Percentiles rank a stretch among this genome's conserved stretches.
Conservation (phyloP, 345 rosid species). For the Aquilaria sinensis region DNA sequence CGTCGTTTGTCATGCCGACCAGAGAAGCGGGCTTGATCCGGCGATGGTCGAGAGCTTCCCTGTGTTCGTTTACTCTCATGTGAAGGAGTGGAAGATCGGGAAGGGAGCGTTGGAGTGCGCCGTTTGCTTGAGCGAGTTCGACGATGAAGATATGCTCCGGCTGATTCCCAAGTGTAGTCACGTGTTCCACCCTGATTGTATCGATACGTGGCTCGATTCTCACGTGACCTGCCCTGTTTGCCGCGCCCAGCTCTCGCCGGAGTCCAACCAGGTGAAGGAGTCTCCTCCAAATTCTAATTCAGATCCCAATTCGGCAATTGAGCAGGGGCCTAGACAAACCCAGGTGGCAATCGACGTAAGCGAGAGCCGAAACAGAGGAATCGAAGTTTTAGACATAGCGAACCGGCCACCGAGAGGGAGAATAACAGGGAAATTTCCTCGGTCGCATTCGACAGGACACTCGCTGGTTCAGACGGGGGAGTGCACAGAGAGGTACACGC, state of each 20-base stretch:
- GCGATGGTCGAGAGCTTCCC: slow-evolving; percentile 55
- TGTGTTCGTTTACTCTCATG: slow-evolving; percentile 41
- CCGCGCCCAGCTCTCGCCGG: slow-evolving; percentile 35
- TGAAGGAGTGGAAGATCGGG: slow-evolving; percentile 44
- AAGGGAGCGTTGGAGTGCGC: slow-evolving; percentile 42
- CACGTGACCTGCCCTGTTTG: slow-evolving; percentile 61
- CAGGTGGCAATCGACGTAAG: not conserved
- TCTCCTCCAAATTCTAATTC: not conserved
- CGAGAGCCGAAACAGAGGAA: slow-evolving; percentile 17
- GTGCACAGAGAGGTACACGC: slow-evolving; percentile 31
- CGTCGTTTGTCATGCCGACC: not conserved
- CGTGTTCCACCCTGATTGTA: slow-evolving; percentile 49
- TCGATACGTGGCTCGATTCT: slow-evolving; percentile 43
- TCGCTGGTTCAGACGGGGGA: slow-evolving; percentile 28
- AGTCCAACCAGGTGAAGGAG: slow-evolving; percentile 12
- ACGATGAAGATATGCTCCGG: slow-evolving; percentile 34
- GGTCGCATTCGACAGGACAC: slow-evolving; percentile 57
- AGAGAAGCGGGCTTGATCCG: slow-evolving; percentile 39
- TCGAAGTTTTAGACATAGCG: slow-evolving; percentile 21
- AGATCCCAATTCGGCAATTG: slow-evolving; percentile 7
- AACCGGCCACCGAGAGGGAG: slow-evolving; percentile 7
- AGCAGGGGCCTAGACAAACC: not conserved
- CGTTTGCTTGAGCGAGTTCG: slow-evolving; percentile 44
- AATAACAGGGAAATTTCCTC: slow-evolving; percentile 27
- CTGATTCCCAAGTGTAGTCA: slow-evolving; percentile 47